Percentiles rank a stretch among this genome's conserved stretches.
Evolutionary conservation across 1,284 basidiomycete genomes (phyloP).

Genomic region (Lentinus polychrous): DNA sequence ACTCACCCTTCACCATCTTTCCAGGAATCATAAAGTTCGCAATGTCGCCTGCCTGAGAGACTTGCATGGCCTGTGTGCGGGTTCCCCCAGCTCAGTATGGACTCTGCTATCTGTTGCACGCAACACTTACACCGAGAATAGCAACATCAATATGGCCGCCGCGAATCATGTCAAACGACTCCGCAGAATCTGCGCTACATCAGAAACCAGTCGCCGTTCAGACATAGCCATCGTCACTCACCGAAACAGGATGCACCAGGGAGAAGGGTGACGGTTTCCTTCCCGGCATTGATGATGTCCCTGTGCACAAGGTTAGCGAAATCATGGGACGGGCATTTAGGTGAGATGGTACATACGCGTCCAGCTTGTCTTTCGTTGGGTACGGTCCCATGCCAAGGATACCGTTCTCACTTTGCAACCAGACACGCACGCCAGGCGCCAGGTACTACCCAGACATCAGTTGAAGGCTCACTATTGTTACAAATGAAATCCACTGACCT

Average conservation of each 20-base stretch:
- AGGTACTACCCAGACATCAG: slow-evolving; percentile 44
- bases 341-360: slow-evolving; percentile 55
- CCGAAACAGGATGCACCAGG: slow-evolving; percentile 92
- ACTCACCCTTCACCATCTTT: slow-evolving; percentile 78
- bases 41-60: slow-evolving; percentile 87
- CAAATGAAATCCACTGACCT: slow-evolving; percentile 14
- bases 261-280: slow-evolving; percentile 89
- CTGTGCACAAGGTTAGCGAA: slow-evolving; percentile 28
- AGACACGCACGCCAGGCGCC: slow-evolving; percentile 75
- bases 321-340: not conserved
- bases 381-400: slow-evolving; percentile 95
- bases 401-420: slow-evolving; percentile 94
- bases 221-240: slow-evolving; percentile 21
- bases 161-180: slow-evolving; percentile 95
- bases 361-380: slow-evolving; percentile 81
- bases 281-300: slow-evolving; percentile 93
- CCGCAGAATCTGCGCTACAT: slow-evolving; percentile 60
- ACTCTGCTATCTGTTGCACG: slow-evolving; percentile 2
- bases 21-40: slow-evolving; percentile 99
- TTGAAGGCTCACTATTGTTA: not conserved
- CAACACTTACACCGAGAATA: slow-evolving; percentile 58
- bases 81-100: not conserved
- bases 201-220: not conserved
- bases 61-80: slow-evolving; percentile 78
- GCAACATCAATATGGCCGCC: slow-evolving; percentile 94